phyloP scores from a whole-genome alignment of 306 rosid species.

The Alnus rubra region DNA sequence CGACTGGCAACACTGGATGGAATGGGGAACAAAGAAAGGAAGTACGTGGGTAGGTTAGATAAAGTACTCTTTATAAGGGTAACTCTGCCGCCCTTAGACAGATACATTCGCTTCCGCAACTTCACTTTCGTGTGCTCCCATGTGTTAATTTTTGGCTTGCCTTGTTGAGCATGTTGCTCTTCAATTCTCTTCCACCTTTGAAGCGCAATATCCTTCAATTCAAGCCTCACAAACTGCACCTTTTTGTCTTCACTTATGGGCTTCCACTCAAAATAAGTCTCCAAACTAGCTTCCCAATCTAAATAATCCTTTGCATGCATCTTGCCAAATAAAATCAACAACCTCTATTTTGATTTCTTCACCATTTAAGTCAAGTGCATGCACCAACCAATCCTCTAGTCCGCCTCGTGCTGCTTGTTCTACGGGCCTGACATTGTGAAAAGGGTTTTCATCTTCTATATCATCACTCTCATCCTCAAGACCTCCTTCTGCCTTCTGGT shows the following conservation, averaged over 20 bases:
- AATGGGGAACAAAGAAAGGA: too few species aligned
- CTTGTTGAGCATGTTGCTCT: background rate
- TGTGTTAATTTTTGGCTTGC: background rate
- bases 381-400: background rate
- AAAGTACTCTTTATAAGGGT: too few species aligned
- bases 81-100: too few species aligned
- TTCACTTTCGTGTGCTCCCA: too few species aligned
- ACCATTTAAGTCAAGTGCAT: background rate
- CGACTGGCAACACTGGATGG: too few species aligned
- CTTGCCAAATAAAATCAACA: background rate
- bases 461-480: background rate
- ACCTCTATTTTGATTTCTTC: background rate
- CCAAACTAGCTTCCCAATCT: background rate
- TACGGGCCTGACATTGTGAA: background rate
- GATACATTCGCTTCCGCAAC: too few species aligned
- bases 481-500: background rate
- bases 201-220: background rate
- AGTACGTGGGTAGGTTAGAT: too few species aligned
- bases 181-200: slow-evolving; percentile 8
- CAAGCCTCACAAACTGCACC: slow-evolving; percentile 1
- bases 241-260: background rate
- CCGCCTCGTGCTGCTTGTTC: background rate
- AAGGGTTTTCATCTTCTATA: background rate
- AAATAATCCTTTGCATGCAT: background rate
- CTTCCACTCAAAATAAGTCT: background rate